Evolutionary conservation across 192 early-diverging fungal species (phyloP).

Genomic region (Coemansia sp.): DNA sequence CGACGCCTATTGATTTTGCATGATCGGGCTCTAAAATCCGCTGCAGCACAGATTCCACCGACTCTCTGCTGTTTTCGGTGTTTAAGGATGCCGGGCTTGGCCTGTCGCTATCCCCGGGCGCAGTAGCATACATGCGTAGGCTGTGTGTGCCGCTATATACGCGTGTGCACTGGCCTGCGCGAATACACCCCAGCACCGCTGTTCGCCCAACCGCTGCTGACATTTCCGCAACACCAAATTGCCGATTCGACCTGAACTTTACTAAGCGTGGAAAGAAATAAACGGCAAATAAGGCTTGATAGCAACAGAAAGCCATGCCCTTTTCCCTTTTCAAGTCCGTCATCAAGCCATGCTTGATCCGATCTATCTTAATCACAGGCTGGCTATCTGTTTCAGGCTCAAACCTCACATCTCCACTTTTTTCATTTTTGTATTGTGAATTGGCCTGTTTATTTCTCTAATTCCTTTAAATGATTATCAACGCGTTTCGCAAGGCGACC

Average conservation of each 20-base stretch:
- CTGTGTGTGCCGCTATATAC: neutral
- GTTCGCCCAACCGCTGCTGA: neutral
- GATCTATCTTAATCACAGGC: neutral
- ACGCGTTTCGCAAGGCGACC: constrained; percentile 43
- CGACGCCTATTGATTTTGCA: constrained; percentile 8
- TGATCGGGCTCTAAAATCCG: constrained; percentile 22
- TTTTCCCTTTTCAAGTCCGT: neutral
- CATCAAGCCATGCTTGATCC: neutral
- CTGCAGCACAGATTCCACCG: constrained; percentile 23
- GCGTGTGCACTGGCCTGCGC: neutral
- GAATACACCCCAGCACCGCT: neutral
- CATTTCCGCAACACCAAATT: neutral
- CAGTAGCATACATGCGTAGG: neutral
- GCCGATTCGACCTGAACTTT: neutral
- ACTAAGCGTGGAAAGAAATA: neutral
- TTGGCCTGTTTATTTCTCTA: neutral
- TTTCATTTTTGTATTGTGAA: neutral
- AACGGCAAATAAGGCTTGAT: neutral
- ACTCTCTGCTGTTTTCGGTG: constrained; percentile 6
- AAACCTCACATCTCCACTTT: too few species aligned
- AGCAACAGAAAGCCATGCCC: neutral
- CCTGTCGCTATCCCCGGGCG: neutral
- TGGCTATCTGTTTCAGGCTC: too few species aligned
- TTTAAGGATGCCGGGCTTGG: neutral
- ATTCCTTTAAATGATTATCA: constrained; percentile 26